These are phyloP conservation scores for Calycina herbarum DNA, from an alignment of 2,329 filamentous ascomycete genomes.

Conservation along the genomic window DNA sequence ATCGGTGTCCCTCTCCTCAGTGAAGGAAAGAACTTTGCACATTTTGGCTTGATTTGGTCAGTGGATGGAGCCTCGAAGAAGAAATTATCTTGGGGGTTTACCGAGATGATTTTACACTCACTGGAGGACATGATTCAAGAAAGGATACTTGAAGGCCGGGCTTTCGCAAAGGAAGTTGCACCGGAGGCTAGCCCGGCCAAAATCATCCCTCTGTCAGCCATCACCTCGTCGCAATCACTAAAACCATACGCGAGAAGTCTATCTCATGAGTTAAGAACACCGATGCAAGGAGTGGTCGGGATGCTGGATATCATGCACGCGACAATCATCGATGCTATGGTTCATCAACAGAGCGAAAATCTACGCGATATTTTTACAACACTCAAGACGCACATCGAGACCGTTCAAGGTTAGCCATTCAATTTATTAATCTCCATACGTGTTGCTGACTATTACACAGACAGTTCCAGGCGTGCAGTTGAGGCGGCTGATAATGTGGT, in stretches of 20 bases:
- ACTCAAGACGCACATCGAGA: slow-evolving; percentile 68
- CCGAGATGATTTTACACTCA: slow-evolving; percentile 67
- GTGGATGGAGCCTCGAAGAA: slow-evolving; percentile 56
- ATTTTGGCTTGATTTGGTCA: slow-evolving; percentile 74
- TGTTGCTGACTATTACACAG: slow-evolving; percentile 39
- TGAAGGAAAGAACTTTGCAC: slow-evolving; percentile 64
- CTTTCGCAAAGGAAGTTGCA: slow-evolving; percentile 42
- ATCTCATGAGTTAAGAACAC: slow-evolving; percentile 70
- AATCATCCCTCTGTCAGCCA: slow-evolving; percentile 54
- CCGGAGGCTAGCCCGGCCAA: slow-evolving; percentile 37
- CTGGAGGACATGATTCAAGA: slow-evolving; percentile 66
- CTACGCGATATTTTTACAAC: slow-evolving; percentile 58
- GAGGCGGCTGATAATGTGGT: slow-evolving; percentile 76
- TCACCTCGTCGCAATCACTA: slow-evolving; percentile 62
- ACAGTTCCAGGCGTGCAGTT: slow-evolving; percentile 69
- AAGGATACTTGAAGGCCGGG: slow-evolving; percentile 54
- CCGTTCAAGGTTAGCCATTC: slow-evolving; percentile 58
- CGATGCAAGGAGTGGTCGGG: slow-evolving; percentile 74
- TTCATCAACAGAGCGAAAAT: slow-evolving; percentile 50
- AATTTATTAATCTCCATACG: not conserved
- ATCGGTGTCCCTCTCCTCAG: slow-evolving; percentile 66
- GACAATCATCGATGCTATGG: slow-evolving; percentile 65
- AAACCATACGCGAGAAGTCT: slow-evolving; percentile 72
- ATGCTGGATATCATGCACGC: slow-evolving; percentile 78
- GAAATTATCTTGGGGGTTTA: slow-evolving; percentile 62